Evolutionary conservation across 345 rosid genomes (phyloP), one percentile per base, ranked within the genome.

Genomic region (Pelargonium nanum): DNA sequence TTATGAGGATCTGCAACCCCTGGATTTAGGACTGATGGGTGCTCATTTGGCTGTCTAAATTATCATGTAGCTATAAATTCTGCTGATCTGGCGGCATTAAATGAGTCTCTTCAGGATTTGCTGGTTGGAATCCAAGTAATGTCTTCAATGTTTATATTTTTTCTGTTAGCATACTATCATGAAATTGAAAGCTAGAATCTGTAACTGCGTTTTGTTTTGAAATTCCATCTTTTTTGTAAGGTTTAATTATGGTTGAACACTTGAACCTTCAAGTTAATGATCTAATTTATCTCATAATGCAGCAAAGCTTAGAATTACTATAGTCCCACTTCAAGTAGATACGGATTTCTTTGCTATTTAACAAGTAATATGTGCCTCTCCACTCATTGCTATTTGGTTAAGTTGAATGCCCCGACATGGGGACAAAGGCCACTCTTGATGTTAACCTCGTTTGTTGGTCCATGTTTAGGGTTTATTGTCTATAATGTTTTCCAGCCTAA

Each of bases 101-200:
- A 94, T 79, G 92, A 88, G 69, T 80, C 96, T 73, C 96, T 94
- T 64, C 97, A 87, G 78, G 97, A 90, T 68, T 78, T 94, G 77
- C 97, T 94, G 28, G 88, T 90, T 69, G 99, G 99, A 68, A 94
- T 90, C 70, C 99, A 94, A 73, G 97, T 90, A 69, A 78, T 64
- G 23, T 54, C 48, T 19, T 68, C 54, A 17, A 52, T 19, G 5
- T 22, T 45, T 7, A 6, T 45, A 40, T 25, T 65, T 62, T 45
- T n/a, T 40, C 9, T 40, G 48, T 23, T 15, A 54, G 25, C 54
- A 57, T 63, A 53, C 19, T 30, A 23, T 32, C 55, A 12, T 23
- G 16, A 40, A 8, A 7, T n/a, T n/a, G n/a, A n/a, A n/a, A n/a
- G n/a, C 48, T 40, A 40, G 48, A 40, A 40, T 40, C 2, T 40